Conservation (phyloP, 2,329 filamentous ascomycete species). For the Aaosphaeria pasadenensis region DNA sequence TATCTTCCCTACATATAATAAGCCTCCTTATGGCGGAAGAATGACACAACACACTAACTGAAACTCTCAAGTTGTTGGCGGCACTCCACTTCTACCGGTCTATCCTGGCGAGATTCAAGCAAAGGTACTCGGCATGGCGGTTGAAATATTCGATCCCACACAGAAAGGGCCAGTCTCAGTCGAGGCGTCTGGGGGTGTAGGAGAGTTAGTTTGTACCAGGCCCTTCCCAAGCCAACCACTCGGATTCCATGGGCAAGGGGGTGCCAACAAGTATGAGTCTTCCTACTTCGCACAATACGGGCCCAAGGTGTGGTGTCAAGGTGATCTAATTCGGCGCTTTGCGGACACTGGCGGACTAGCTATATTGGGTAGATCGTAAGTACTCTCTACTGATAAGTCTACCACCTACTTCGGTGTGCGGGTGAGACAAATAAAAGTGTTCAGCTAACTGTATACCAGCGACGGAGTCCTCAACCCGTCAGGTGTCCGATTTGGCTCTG, state of each 20-base stretch:
- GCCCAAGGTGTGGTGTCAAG: neutral
- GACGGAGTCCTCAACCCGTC: constrained; percentile 87
- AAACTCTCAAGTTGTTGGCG: neutral
- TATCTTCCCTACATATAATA: neutral
- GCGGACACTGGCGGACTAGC: neutral
- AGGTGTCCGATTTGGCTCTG: constrained; percentile 82
- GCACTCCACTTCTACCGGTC: neutral
- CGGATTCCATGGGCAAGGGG: neutral
- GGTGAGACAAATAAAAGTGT: neutral
- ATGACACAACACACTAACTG: neutral
- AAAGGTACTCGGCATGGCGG: neutral
- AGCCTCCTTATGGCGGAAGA: neutral
- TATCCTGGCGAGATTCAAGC: neutral
- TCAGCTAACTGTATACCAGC: constrained; percentile 46
- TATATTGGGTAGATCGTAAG: neutral
- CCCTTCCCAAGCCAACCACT: neutral
- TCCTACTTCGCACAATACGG: neutral
- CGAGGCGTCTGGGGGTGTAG: neutral
- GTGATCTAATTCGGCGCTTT: neutral
- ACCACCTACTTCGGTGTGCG: neutral
- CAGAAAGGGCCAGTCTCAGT: neutral
- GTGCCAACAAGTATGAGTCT: neutral
- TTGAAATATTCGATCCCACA: neutral
- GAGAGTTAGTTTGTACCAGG: neutral
- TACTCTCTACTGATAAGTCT: neutral